Conservation (phyloP, 176 grass and related monocot species). For the Carex parvula region DNA sequence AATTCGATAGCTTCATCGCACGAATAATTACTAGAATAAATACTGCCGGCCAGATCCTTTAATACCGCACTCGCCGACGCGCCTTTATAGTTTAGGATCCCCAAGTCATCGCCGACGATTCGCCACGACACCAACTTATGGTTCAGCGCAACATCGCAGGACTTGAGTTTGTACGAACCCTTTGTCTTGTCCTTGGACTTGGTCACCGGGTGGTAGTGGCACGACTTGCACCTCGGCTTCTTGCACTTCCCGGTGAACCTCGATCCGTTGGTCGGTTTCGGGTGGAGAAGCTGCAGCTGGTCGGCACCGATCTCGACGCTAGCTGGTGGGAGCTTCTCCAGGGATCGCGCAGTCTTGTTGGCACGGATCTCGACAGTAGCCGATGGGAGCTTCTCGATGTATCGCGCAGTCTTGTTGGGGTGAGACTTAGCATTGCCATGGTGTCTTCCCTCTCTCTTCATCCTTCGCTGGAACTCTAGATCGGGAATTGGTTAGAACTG, state of each 20-base stretch:
- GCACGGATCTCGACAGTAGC: neutral
- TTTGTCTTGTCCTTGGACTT: conserved; percentile 76
- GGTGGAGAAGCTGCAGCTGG: neutral
- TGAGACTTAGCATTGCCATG: conserved; percentile 45
- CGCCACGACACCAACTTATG: conserved; percentile 75
- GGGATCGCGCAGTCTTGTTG: neutral
- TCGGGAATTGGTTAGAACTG: conserved; percentile 11
- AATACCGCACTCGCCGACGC: conserved; percentile 56
- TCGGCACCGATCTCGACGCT: neutral
- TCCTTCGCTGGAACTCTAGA: neutral
- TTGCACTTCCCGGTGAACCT: conserved; percentile 54
- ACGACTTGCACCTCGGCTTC: conserved; percentile 40
- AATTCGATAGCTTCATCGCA: conserved; percentile 19
- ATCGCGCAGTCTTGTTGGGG: conserved; percentile 22
- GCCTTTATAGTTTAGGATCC: conserved; percentile 32
- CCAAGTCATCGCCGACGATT: conserved; percentile 26
- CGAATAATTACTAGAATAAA: conserved; percentile 35
- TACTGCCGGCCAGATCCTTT: conserved; percentile 36
- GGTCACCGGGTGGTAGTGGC: conserved; percentile 56
- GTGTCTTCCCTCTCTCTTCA: conserved; percentile 91
- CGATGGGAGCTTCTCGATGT: conserved; percentile 19
- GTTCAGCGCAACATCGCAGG: conserved; percentile 71
- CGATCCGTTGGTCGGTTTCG: conserved; percentile 45
- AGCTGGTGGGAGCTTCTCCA: conserved; percentile 18
- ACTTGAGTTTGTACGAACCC: conserved; percentile 62